Evolutionary conservation across 495 filamentous ascomycete genomes (phyloP).

Genomic region (Lophiostoma macrostomum): DNA sequence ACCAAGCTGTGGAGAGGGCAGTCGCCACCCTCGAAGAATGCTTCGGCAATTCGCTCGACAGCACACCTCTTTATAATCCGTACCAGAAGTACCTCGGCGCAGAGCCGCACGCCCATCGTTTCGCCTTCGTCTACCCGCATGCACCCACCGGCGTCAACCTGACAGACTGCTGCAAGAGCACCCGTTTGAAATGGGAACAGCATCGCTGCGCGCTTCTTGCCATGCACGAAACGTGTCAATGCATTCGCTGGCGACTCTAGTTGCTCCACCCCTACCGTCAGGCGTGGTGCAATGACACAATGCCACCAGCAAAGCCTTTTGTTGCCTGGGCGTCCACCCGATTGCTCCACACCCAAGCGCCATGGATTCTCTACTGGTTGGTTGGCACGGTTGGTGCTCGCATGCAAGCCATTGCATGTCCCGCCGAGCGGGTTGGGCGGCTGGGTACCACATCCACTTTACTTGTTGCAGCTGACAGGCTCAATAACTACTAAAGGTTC

Average conservation of each 20-base stretch:
- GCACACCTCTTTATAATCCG: slow-evolving; percentile 23
- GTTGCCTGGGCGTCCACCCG: slow-evolving; percentile 2
- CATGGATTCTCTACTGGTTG: slow-evolving; percentile 13
- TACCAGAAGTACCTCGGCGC: not conserved
- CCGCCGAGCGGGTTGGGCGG: slow-evolving; percentile 15
- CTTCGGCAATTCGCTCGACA: slow-evolving; percentile 17
- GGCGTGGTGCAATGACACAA: too few relatives aligned
- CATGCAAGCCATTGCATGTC: slow-evolving; percentile 20
- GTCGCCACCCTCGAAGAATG: not conserved
- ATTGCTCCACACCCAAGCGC: slow-evolving; percentile 4
- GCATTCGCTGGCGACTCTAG: not conserved
- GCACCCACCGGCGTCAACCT: not conserved
- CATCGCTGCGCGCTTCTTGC: not conserved
- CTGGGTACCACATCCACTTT: slow-evolving; percentile 13
- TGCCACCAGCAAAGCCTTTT: not conserved
- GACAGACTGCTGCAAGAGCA: not conserved
- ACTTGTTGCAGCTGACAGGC: slow-evolving; percentile 20
- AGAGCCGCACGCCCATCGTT: slow-evolving; percentile 27
- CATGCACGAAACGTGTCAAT: slow-evolving; percentile 19
- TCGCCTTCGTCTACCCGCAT: slow-evolving; percentile 8
- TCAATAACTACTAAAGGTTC: slow-evolving; percentile 8
- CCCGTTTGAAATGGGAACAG: not conserved
- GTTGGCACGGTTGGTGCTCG: slow-evolving; percentile 1
- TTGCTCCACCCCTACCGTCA: too few relatives aligned
- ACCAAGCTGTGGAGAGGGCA: slow-evolving; percentile 14